Evolutionary conservation across 1,284 basidiomycete species (phyloP).

Genomic region (Ceratobasidium sp.): DNA sequence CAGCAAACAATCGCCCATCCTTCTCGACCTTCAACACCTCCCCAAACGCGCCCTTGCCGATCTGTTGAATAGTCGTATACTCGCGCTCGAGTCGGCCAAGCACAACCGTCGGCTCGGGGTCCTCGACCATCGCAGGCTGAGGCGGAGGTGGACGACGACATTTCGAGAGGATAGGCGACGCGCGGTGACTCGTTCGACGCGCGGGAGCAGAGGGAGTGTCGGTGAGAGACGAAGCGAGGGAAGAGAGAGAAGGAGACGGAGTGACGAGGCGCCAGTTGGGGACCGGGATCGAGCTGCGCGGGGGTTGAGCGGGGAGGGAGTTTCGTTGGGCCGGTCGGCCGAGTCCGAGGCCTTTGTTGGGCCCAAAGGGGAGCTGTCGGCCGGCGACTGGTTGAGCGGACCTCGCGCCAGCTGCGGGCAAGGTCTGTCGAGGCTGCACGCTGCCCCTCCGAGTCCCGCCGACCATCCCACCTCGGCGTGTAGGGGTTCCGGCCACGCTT

Average conservation of each 20-base stretch:
- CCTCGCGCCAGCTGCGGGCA: background rate
- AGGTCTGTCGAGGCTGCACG: background rate
- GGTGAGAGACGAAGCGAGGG: slow-evolving; percentile 10
- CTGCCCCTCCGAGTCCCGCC: background rate
- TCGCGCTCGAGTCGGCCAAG: slow-evolving; percentile 74
- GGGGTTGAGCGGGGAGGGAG: too few relatives aligned
- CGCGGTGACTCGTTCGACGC: background rate
- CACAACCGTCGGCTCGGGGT: slow-evolving; percentile 50
- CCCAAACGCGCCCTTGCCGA: slow-evolving; percentile 95
- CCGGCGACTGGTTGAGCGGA: slow-evolving; percentile 18
- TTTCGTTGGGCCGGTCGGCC: too few relatives aligned
- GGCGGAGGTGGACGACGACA: slow-evolving; percentile 40
- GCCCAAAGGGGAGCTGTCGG: slow-evolving; percentile 13
- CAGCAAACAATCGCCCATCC: slow-evolving; percentile 72
- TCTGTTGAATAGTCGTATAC: slow-evolving; percentile 80
- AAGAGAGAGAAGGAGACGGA: slow-evolving; percentile 12
- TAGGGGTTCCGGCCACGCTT: slow-evolving; percentile 63
- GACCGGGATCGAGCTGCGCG: slow-evolving; percentile 29
- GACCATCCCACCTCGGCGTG: slow-evolving; percentile 49
- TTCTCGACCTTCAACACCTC: slow-evolving; percentile 85
- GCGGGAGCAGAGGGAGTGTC: slow-evolving; percentile 24
- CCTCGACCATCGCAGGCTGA: background rate
- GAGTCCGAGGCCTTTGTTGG: background rate
- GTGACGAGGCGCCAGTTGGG: slow-evolving; percentile 35
- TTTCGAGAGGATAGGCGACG: slow-evolving; percentile 27